Base-by-base conservation (phyloP, 768 basidiomycete species). In the Rickenella mellea region DNA sequence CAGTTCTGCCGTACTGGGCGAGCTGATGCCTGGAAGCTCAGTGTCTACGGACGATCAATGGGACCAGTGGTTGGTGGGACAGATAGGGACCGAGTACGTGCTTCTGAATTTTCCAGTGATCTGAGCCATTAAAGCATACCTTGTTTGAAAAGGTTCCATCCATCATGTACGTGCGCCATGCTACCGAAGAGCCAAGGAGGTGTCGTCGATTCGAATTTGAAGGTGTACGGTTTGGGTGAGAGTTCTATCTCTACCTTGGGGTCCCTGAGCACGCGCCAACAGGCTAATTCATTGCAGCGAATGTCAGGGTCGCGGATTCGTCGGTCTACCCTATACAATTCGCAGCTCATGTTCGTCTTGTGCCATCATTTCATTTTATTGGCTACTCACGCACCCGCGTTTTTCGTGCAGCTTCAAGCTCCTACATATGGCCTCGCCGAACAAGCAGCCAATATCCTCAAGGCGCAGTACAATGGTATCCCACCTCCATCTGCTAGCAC, bases 351-450 rank as follows among this genome's bases (percentile, higher is more conserved):
- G 26, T 67, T 78, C 43, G 76, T 81, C 26, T 67, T 66, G 10
- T n/a, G n/a, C n/a, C n/a, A n/a, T n/a, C n/a, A n/a, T n/a, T n/a
- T n/a, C n/a, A n/a, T n/a, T n/a, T n/a, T n/a, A n/a, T n/a, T n/a
- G n/a, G n/a, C n/a, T n/a, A n/a, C n/a, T n/a, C 76, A 79, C 50
- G 63, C 76, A 10, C 74, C 71, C 1, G 68, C 80, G 22, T 74
- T 74, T 57, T 76, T 78, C 1, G 60, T 78, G 37, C 55, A 68
- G 48, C 43, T 60, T 24, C 48, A 48, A 42, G 41, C 48, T 42
- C 57, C 48, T 2, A 57, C 59, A 12, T 70, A 69, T 49, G 71
- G 68, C 29, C 58, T 73, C 26, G 72, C 71, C 3, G 73, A 75
- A 53, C 65, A 67, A 49, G 73, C 65, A 1, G 62, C 67, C 17